A percentile compares a stretch with the other conserved stretches of the same genome.
Evolutionary conservation across 345 rosid genomes (phyloP).

Genomic region (Citrus unshiu): DNA sequence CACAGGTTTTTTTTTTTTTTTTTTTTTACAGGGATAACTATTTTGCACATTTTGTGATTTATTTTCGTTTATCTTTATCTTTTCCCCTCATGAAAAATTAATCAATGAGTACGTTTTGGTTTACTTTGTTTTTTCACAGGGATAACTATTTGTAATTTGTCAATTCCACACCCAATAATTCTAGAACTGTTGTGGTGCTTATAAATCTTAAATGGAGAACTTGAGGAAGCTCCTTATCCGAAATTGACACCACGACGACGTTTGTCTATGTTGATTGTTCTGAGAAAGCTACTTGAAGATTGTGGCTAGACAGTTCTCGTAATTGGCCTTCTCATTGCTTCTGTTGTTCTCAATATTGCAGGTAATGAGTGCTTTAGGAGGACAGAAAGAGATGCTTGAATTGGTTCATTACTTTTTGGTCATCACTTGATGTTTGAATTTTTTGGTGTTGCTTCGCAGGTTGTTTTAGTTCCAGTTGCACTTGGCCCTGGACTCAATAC

Average conservation of each 20-base stretch:
- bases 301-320: slow-evolving; percentile 28
- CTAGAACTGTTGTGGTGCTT: too few species aligned
- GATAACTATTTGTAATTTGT: too few species aligned
- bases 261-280: too few species aligned
- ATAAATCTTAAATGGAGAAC: too few species aligned
- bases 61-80: background rate
- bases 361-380: slow-evolving; percentile 35
- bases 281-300: too few species aligned
- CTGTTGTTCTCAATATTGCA: slow-evolving; percentile 66
- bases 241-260: too few species aligned
- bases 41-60: background rate
- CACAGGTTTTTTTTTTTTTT: too few species aligned
- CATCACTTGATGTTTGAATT: background rate
- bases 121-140: too few species aligned
- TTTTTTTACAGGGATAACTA: background rate
- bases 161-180: too few species aligned
- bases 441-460: slow-evolving; percentile 38
- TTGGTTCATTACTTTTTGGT: background rate
- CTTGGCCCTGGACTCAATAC: slow-evolving; percentile 83
- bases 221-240: too few species aligned
- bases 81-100: background rate
- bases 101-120: too few species aligned
- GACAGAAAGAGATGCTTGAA: background rate
- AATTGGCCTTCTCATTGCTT: slow-evolving; percentile 73
- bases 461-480: slow-evolving; percentile 78